Base-by-base conservation (phyloP, 108 stramenopile species). In the Nitzschia palea region DNA sequence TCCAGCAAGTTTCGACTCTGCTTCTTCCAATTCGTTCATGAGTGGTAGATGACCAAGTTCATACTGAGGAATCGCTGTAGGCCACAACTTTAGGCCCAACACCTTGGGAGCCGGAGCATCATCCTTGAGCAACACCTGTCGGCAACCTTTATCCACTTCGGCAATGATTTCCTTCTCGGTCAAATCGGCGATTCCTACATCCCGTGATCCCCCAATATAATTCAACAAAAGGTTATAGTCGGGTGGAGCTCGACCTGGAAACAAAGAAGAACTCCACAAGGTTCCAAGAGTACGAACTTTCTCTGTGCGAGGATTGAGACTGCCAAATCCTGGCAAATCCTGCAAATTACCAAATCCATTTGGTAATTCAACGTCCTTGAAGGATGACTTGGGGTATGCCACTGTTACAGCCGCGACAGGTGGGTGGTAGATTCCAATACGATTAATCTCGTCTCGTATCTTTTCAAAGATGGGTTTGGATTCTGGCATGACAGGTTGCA, bases 141-240 rank as follows among this genome's bases (percentile, higher is more conserved):
- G 79, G 64, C 84, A 83, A 67, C 91, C 98, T 56, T 76, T 73
- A 64, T 98, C 94, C 20, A 97, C 96, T 65, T 91, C 84, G 22
- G 67, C 64, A 55, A 97, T 82, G 52, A 98, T 89, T 44, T 95
- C 94, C 20, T 95, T 89, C 5, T 89, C 87, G 1, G 81, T 51
- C 68, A 98, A 68, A 44, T 93, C 76, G 10, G 80, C 84, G 55
- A 98, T 82, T 56, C 82, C 91, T n/a, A 74, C 52, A 82, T 98
- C 96, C 17, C 91, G 86, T 25, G 95, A 86, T 22, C 98, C 98
- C 35, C 98, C 98, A 76, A 98, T 97, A 80, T 95, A 97, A 71
- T 83, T 97, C 59, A 97, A 78, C 6, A 98, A 77, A 44, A 98
- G 64, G 51, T 94, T 76, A 84, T 95, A 95, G 26, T 87, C 91